Evolutionary conservation across 2,329 filamentous ascomycete species (phyloP), one percentile per base, ranked within the genome.

Genomic region (Alternaria conjuncta): DNA sequence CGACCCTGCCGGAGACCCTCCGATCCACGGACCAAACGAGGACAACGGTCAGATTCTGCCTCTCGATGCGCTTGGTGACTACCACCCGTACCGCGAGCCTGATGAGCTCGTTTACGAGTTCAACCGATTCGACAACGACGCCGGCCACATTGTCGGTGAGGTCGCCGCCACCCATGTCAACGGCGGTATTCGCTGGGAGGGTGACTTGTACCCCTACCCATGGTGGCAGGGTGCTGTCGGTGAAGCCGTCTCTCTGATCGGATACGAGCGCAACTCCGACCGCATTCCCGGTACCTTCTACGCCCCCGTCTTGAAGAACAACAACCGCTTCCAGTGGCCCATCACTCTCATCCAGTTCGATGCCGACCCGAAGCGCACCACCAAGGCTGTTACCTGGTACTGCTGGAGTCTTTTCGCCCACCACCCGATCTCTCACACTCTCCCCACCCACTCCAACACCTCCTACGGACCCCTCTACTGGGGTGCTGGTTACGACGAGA

Each of bases 201-300:
- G 71, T 5, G 36, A 59, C 7, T 55, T 77, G 6, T 68, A 71
- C 63, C 66, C 58, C 13, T 75, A 71, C 55, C 69, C 74, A 11
- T 80, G 71, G 72, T 76, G 78, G 87, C 86, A 87, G 54, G 88
- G 87, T 25, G 82, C 86, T 9, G 86, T 92, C 3, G 85, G 85
- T 13, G 89, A 92, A 74, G 89, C 88, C 23, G 83, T 92, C n/a
- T 89, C 86, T 59, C 81, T 91, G 15, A 83, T 91, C 65, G 87
- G 88, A 18, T 86, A 87, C 28, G 89, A 92, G 82, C 84, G 89
- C 60, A 91, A 91, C 77, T 83, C 84, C 4, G 87, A 90, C 68
- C 83, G 84, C 20, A 83, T 90, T 47, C 83, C 84, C 3, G 86
- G 86, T 7, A 83, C 85, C 1, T 73, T 71, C 55, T 75, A 77